Evolutionary conservation across 2,329 filamentous ascomycete species (phyloP), one percentile per base, ranked within the genome.

Genomic region (Scorias spongiosa): DNA sequence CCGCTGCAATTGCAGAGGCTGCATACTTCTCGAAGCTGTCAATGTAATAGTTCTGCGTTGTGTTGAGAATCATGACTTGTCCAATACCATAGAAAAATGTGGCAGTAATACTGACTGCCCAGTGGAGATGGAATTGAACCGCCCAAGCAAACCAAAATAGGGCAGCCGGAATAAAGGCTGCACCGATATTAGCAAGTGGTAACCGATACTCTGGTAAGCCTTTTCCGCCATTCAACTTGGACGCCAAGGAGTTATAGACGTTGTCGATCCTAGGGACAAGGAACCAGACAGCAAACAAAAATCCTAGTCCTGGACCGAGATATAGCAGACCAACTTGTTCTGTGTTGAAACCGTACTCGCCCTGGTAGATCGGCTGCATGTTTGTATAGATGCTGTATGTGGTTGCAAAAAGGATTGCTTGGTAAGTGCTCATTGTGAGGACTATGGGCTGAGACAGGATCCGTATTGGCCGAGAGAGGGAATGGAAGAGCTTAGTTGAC

Each of bases 21-120:
- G 69, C 69, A 47, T 69, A 71, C 52, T 63, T 63, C 46, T 71
- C 68, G 44, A 71, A 72, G 17, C 63, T 62, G 50, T 72, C 69
- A 40, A 73, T 72, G 51, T 71, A 72, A 53, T 73, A 73, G 42
- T 74, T 75, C 43, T 74, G 70, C 12, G 69, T 69, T 10, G 62
- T 63, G 44, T 73, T 74, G 43, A 74, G 56, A 28, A 72, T 71
- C 49, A 70, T 66, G 10, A 75, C 68, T 44, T 73, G 70, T 2
- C 71, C 69, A 14, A 72, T 61, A 10, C 69, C 70, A 48, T 71
- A 72, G 54, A 67, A 68, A 49, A 65, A 69, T 0, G 66, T 69
- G 2, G 62, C 56, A 0, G 61, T 52, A 29, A 69, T 63, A 5
- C 63, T 58, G 2, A 59, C 61, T 28, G 59, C 51, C 66, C 66